A percentile compares a stretch with the other conserved stretches of the same genome.
phyloP scores from a whole-genome alignment of 305 asterid species.

The Solanum hybrid region DNA sequence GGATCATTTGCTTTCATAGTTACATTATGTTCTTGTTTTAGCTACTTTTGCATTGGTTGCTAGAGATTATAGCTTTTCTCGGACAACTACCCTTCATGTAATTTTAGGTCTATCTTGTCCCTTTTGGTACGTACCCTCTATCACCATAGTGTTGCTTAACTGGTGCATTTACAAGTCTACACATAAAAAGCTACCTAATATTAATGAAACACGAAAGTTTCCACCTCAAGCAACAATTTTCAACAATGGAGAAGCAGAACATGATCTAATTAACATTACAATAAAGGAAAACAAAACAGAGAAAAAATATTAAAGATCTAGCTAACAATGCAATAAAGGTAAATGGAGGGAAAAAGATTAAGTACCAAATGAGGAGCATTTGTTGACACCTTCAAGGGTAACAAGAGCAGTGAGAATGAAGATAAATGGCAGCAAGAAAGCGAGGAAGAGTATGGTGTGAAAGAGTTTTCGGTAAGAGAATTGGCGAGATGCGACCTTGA shows the following conservation, averaged over 20 bases:
- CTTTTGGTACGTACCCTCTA: neutral
- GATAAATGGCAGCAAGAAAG: constrained; percentile 32
- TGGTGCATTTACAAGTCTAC: neutral
- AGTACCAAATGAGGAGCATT: constrained; percentile 39
- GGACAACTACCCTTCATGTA: neutral
- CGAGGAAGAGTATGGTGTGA: constrained; percentile 58
- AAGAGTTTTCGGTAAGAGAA: constrained; percentile 70
- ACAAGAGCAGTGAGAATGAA: constrained; percentile 40
- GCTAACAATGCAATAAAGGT: neutral
- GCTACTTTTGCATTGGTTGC: neutral
- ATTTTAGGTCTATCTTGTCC: neutral
- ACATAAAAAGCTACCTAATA: neutral
- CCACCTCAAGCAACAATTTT: neutral
- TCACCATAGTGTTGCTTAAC: neutral
- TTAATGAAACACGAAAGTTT: neutral
- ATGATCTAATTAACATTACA: neutral
- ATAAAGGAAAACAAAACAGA: neutral
- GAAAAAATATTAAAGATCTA: neutral
- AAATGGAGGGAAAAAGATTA: neutral
- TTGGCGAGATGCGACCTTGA: constrained; percentile 73
- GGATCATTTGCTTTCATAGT: neutral
- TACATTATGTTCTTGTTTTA: neutral
- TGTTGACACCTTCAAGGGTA: constrained; percentile 44
- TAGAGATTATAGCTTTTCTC: neutral
- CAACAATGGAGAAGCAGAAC: neutral